phyloP scores from a whole-genome alignment of 2,329 filamentous ascomycete species.

The Hortaea sp. region DNA sequence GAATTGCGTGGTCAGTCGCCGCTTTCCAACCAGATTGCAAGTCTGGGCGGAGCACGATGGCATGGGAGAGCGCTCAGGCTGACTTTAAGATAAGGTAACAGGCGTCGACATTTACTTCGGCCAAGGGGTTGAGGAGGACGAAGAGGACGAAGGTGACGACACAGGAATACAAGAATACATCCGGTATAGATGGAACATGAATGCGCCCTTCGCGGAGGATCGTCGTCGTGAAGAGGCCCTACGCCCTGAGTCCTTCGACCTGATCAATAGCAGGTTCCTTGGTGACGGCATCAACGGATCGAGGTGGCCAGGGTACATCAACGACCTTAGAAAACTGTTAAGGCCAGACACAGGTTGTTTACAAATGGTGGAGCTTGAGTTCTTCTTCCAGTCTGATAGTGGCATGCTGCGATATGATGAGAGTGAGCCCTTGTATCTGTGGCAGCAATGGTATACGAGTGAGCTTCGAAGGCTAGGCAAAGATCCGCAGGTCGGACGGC shows the following conservation, averaged over 20 bases:
- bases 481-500: slow-evolving; percentile 12
- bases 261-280: slow-evolving; percentile 70
- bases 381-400: slow-evolving; percentile 76
- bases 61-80: not conserved
- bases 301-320: slow-evolving; percentile 67
- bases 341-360: slow-evolving; percentile 66
- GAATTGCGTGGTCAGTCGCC: slow-evolving; percentile 10
- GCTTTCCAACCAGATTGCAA: not conserved
- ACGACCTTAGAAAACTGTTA: slow-evolving; percentile 62
- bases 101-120: slow-evolving; percentile 25
- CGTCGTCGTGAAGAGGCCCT: slow-evolving; percentile 11
- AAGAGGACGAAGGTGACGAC: slow-evolving; percentile 12
- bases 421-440: slow-evolving; percentile 12
- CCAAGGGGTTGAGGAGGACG: slow-evolving; percentile 12
- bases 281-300: slow-evolving; percentile 59
- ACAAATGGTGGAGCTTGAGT: slow-evolving; percentile 81
- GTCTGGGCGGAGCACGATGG: not conserved
- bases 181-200: slow-evolving; percentile 26
- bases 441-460: slow-evolving; percentile 16
- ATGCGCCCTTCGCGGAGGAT: slow-evolving; percentile 18
- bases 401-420: slow-evolving; percentile 39
- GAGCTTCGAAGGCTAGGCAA: slow-evolving; percentile 12
- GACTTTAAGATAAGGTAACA: slow-evolving; percentile 12
- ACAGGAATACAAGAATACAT: slow-evolving; percentile 16
- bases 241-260: slow-evolving; percentile 54